Conservation (phyloP, 345 rosid genomes). For the Eucalyptus brandiana region DNA sequence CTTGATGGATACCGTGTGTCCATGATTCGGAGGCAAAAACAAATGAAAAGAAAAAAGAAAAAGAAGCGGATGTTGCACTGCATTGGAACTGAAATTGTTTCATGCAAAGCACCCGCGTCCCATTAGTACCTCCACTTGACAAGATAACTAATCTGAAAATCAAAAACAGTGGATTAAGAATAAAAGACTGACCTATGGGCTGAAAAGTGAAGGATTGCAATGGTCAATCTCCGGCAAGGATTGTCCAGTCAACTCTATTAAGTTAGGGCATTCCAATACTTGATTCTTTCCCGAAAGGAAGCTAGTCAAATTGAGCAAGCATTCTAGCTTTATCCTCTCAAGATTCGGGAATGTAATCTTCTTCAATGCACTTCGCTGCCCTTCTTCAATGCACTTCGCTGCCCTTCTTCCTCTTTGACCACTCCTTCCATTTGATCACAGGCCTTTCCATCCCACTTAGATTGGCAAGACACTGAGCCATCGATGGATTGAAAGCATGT, state of each 20-base stretch:
- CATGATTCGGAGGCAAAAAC: accelerated
- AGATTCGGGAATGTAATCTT: background rate
- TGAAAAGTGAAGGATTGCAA: background rate
- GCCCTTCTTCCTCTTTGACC: background rate
- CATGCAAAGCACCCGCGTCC: accelerated
- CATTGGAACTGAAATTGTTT: accelerated
- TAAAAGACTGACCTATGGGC: background rate
- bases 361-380: accelerated
- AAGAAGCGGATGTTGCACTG: accelerated
- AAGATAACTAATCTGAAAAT: background rate
- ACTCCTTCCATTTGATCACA: background rate
- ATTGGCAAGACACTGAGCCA: background rate
- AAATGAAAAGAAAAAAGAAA: too few species aligned
- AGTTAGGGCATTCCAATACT: accelerated
- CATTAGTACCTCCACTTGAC: background rate
- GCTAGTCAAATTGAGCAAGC: accelerated
- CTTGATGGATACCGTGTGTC: too few species aligned
- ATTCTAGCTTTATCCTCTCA: accelerated
- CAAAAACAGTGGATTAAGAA: background rate
- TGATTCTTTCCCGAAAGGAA: too few species aligned
- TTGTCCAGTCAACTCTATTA: too few species aligned
- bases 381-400: too few species aligned
- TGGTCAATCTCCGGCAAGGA: background rate
- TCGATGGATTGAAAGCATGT: background rate
- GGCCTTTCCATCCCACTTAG: accelerated